Base-by-base conservation (phyloP, 164 flowering plant genomes). In the Kingdonia uniflora region DNA sequence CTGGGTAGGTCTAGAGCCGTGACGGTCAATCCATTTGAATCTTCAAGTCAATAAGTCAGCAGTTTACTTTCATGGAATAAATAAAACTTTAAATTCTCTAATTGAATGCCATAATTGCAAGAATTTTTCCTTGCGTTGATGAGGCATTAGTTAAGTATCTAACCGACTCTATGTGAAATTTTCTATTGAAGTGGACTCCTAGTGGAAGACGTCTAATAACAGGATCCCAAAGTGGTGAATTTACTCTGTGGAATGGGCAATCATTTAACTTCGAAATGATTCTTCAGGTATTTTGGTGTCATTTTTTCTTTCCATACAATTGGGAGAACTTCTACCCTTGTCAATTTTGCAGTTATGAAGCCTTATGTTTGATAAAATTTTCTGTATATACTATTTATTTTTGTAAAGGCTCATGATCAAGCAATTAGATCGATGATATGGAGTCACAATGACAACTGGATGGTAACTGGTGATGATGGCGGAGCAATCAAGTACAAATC, bases 391-490 rank as follows among this genome's bases (percentile, higher is more conserved):
- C 16, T 48, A 3, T 48, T 22, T 48, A 14, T 63, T n/a, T 38
- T 19, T 49, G 56, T 65, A 55, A 69, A 94, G 99, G 99, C 99
- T 59, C 99, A 94, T 80, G 99, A 94, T 70, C 86, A 89, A 68
- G 92, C 99, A 50, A 83, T 94, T 46, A 82, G 97, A 64, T 94
- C 99, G 17, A 94, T 94, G 99, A 79, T 94, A 11, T 94, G 99
- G 99, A 94, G 99, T 72, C 88, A 94, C 49, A 94, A 89, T 65
- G 99, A 89, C 73, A 89, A 84, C 52, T 94, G 95, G 95, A 94
- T 94, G 99, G 99, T 94, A 60, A 81, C 92, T 59, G 99, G 99
- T 58, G 99, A 94, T 75, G 97, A 94, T 73, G 96, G 97, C 17
- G 99, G 99, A 17, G 52, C 99, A 48, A 86, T 94, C 65, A 94